Base-by-base conservation (phyloP, 352 stramenopile species). In the Phytophthora lateralis region DNA sequence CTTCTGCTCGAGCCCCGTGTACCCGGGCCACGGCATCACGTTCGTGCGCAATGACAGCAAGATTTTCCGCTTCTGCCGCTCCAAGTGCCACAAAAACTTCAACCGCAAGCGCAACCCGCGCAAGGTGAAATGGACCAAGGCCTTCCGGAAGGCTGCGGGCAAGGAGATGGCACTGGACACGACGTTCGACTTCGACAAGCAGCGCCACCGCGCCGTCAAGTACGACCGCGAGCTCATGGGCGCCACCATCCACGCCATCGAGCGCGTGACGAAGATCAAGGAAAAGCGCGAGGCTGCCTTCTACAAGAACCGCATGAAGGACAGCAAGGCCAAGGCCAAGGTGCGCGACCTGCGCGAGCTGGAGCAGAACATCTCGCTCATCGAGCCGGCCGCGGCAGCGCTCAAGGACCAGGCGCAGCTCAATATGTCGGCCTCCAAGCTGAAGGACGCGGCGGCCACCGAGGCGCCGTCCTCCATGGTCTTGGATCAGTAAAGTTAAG, bases 21-120 rank as follows among this genome's bases (percentile, higher is more conserved):
- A 99, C 80, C 98, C 98, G 24, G 98, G 98, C 43, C 98, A 99
- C 78, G 98, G 98, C 46, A 99, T 99, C 66, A 93, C 95, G 35
- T 99, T 99, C 74, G 98, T 99, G 60, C 90, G 98, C 54, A 99
- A 99, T 74, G 98, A 99, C 84, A 98, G 90, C 77, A 99, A 99
- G 86, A 91, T 98, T 52, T 99, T 99, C 76, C 91, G 96, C 50
- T 99, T 99, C 83, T 99, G 98, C 74, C 92, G 98, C 52, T 99
- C 97, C 43, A 99, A 99, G 87, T 99, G 98, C 88, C 97, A 99
- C 90, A 98, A 98, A 66, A 99, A 99, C 78, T 99, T 99, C 70
- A 99, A 99, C 76, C 97, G 97, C 83, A 99, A 99, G 85, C 91
- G 97, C 72, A 99, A 99, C 82, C 98, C 98, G 41, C 92, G 98